A percentile compares a stretch with the other conserved stretches of the same genome.
phyloP scores from a whole-genome alignment of 2,329 filamentous ascomycete genomes.

The Xylaria sp. region DNA sequence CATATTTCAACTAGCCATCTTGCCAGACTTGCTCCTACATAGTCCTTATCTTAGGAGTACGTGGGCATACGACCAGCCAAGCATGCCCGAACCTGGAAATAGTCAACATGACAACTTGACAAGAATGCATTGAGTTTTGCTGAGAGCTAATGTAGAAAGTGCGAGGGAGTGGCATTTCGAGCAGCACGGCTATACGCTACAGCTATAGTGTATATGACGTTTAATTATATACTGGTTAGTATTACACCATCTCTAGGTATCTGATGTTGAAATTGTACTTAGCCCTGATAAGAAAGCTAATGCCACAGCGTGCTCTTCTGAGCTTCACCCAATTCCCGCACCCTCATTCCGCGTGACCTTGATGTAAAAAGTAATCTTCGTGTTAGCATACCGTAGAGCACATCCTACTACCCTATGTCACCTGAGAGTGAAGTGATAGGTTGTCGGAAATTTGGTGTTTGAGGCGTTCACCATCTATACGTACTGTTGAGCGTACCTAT shows the following conservation, averaged over 20 bases:
- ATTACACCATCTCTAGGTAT: too few species aligned
- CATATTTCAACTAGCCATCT: too few species aligned
- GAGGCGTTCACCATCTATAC: background rate
- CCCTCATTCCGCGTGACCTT: slow-evolving; percentile 5
- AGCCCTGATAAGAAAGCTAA: slow-evolving; percentile 16
- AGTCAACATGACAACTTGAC: too few species aligned
- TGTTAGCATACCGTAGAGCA: background rate
- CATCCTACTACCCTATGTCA: too few species aligned
- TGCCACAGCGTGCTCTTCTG: background rate
- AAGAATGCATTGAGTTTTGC: background rate
- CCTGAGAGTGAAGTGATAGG: background rate
- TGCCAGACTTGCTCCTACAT: too few species aligned
- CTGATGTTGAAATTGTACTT: slow-evolving; percentile 1
- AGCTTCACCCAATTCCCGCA: background rate
- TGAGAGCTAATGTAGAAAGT: too few species aligned
- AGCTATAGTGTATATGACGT: too few species aligned
- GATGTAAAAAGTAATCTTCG: slow-evolving; percentile 5
- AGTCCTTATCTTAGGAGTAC: too few species aligned
- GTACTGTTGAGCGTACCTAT: background rate
- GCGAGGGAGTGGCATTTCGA: too few species aligned
- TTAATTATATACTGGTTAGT: background rate
- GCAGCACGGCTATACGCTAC: too few species aligned
- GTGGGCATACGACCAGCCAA: too few species aligned
- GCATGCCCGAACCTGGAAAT: too few species aligned
- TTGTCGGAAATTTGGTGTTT: background rate